Evolutionary conservation across 495 filamentous ascomycete species (phyloP).

Genomic region (Trypethelium eluteriae): DNA sequence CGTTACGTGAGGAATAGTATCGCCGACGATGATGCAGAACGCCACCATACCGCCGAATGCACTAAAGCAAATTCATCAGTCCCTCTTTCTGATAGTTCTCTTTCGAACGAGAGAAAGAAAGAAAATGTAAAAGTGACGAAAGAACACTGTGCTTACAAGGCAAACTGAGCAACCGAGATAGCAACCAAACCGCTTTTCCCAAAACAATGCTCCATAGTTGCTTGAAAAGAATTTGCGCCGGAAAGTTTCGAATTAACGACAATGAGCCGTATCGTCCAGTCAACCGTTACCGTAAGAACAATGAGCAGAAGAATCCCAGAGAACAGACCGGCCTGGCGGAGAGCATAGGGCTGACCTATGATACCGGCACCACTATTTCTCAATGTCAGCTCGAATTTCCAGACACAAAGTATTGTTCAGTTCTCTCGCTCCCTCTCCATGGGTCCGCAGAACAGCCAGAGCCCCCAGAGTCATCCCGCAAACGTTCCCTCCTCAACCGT

Average conservation of each 20-base stretch:
- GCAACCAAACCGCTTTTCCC: slow-evolving; percentile 79
- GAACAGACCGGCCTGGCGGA: slow-evolving; percentile 77
- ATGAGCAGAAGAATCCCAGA: slow-evolving; percentile 73
- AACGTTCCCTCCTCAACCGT: too few species aligned
- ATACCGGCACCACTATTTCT: slow-evolving; percentile 68
- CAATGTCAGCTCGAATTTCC: background rate
- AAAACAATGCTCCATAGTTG: slow-evolving; percentile 90
- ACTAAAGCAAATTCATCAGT: slow-evolving; percentile 29
- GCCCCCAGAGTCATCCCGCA: too few species aligned
- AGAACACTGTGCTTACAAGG: slow-evolving; percentile 49
- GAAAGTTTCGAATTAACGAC: slow-evolving; percentile 92
- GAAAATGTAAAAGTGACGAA: background rate
- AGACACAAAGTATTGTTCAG: background rate
- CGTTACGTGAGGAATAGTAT: slow-evolving; percentile 87
- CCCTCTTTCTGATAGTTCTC: background rate
- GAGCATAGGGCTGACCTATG: slow-evolving; percentile 92
- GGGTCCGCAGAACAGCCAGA: too few species aligned
- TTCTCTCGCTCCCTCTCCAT: background rate
- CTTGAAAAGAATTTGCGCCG: slow-evolving; percentile 86
- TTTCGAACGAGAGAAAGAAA: background rate
- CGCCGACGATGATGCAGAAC: slow-evolving; percentile 94
- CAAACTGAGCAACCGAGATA: slow-evolving; percentile 88
- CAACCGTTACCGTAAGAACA: slow-evolving; percentile 70
- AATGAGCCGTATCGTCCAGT: slow-evolving; percentile 96
- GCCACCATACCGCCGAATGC: slow-evolving; percentile 98